Base-by-base conservation (phyloP, 2,329 filamentous ascomycete genomes). In the Chaetomium olivaceum region DNA sequence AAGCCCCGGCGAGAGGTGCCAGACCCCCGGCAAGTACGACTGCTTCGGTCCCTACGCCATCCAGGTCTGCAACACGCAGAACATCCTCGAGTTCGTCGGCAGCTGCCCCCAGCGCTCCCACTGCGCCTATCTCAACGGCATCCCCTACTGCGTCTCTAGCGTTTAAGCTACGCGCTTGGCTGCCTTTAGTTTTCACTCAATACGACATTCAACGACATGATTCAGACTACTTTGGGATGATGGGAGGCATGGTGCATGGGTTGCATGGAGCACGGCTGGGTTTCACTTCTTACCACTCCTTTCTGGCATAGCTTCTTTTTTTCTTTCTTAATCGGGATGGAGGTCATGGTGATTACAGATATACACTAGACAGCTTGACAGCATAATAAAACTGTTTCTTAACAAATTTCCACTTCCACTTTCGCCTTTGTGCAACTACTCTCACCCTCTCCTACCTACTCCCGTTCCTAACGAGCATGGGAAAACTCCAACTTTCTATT, bases 1-100 rank as follows among this genome's bases (percentile, higher is more conserved):
- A 46, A 63, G 65, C 65, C 60, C 66, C 66, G 70, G 65, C 51
- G 68, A 73, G 64, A 61, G 9, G 56, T 62, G 69, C 66, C 5
- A 54, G 27, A 71, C 69, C 3, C 64, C 72, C 1, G 72, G 72
- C 27, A 50, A 68, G 66, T 73, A 74, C 67, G 58, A 63, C 23
- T 73, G 71, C 67, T 67, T 67, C 31, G 72, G 72, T 25, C 51
- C 56, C 8, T 64, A 61, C 36, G 71, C 70, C n/a, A 73, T 74
- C 66, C 68, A 73, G 71, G 72, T 74, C 29, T 74, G 72, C 70
- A 66, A 73, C 61, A 64, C 63, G 16, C 62, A 65, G 58, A 58
- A 70, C 62, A 31, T 62, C 2, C 25, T 61, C 25, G 31, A 68
- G 66, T 68, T 69, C 29, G 70, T 73, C 12, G 71, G 72, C 52